Evolutionary conservation across 345 rosid species (phyloP).

Genomic region (Melaleuca quinquenervia): DNA sequence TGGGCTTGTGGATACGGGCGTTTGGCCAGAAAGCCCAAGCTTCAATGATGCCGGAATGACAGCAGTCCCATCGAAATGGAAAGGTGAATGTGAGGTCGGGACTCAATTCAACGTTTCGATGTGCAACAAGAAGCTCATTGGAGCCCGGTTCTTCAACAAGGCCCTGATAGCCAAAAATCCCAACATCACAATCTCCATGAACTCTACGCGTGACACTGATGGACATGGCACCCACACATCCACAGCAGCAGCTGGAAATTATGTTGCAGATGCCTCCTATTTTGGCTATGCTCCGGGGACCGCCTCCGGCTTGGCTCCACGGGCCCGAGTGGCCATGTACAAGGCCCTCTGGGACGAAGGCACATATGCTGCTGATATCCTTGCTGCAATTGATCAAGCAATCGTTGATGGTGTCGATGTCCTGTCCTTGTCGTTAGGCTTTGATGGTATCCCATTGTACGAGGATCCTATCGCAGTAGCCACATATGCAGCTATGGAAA

Average conservation of each 20-base stretch:
- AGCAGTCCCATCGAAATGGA: conserved; percentile 27
- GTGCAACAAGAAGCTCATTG: conserved; percentile 46
- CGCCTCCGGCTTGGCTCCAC: conserved; percentile 34
- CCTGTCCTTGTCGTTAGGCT: conserved; percentile 33
- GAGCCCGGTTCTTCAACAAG: conserved; percentile 37
- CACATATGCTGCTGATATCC: conserved; percentile 8
- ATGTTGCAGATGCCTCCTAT: conserved; percentile 17
- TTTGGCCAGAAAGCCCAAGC: conserved; percentile 46
- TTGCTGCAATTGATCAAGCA: conserved; percentile 55
- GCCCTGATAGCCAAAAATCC: conserved; percentile 19
- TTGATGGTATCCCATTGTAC: conserved; percentile 16
- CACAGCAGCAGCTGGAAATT: conserved; percentile 34
- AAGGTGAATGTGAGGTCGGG: conserved; percentile 37
- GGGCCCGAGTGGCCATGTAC: conserved; percentile 39
- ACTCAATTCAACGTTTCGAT: conserved; percentile 27
- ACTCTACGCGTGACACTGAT: conserved; percentile 30
- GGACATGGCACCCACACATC: conserved; percentile 60
- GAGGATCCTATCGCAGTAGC: conserved; percentile 44
- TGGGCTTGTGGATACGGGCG: conserved; percentile 34
- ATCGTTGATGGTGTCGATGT: conserved; percentile 43
- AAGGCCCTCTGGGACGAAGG: conserved; percentile 38
- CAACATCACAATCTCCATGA: conserved; percentile 20
- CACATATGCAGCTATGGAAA: conserved; percentile 35
- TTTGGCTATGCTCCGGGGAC: conserved; percentile 41
- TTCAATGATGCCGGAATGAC: conserved; percentile 21